phyloP scores from a whole-genome alignment of 108 stramenopile species.

The Mayamaea pseudoterrestris region DNA sequence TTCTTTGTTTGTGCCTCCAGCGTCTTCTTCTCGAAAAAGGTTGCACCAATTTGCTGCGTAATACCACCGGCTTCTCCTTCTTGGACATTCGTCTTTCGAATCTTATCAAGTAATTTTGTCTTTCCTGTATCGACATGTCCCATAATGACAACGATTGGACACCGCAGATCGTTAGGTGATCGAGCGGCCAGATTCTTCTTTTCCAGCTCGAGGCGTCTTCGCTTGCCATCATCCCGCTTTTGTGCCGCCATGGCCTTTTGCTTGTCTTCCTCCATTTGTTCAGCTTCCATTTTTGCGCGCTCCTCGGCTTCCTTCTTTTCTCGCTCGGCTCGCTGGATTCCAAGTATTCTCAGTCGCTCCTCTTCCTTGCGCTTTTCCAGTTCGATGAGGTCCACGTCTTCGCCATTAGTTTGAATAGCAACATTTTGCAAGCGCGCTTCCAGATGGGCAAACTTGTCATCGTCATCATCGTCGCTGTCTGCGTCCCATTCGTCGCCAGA shows the following conservation, averaged over 20 bases:
- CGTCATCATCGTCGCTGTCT: conserved; percentile 41
- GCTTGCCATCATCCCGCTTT: conserved; percentile 73
- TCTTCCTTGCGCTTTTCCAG: conserved; percentile 75
- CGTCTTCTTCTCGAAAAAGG: conserved; percentile 94
- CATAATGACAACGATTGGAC: conserved; percentile 98
- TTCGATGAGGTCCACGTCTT: conserved; percentile 77
- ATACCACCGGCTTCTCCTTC: conserved; percentile 99
- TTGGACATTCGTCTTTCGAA: conserved; percentile 98
- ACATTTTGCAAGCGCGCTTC: conserved; percentile 56
- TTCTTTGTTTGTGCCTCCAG: conserved; percentile 72
- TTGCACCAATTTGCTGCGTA: conserved; percentile 99
- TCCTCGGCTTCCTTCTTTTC: conserved; percentile 69
- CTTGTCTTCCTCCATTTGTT: conserved; percentile 39
- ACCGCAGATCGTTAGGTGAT: conserved; percentile 83
- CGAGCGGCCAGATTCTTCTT: conserved; percentile 75
- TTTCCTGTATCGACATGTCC: conserved; percentile 99
- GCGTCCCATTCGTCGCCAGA: conserved; percentile 81
- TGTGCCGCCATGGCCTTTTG: conserved; percentile 35
- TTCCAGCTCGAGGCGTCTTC: conserved; percentile 67
- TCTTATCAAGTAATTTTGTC: conserved; percentile 98
- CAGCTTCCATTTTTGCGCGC: conserved; percentile 36
- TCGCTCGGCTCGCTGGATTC: conserved; percentile 67
- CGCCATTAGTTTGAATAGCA: conserved; percentile 39
- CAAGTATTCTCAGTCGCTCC: conserved; percentile 65
- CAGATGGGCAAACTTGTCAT: conserved; percentile 64